Conservation (phyloP, 2,329 filamentous ascomycete species). For the Xylariaceae sp. region DNA sequence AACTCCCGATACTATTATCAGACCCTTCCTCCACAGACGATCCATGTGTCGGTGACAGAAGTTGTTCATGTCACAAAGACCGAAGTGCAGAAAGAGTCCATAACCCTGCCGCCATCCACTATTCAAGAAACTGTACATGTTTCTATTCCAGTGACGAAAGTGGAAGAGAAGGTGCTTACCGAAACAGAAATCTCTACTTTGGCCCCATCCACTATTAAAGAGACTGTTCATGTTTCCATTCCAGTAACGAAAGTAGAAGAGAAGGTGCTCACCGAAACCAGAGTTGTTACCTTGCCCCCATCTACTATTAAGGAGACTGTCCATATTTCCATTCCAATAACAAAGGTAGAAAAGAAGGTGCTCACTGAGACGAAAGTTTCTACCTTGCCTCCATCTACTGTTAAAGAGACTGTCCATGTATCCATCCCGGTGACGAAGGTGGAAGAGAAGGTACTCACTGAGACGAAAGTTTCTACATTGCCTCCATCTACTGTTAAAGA, state of each 20-base stretch:
- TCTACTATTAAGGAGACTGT: conserved; percentile 12
- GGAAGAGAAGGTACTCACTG: background rate
- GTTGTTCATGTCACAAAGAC: conserved; percentile 16
- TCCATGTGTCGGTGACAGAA: conserved; percentile 15
- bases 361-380: too few relatives aligned
- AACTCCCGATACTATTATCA: background rate
- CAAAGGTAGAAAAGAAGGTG: conserved; percentile 3
- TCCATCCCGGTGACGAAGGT: conserved; percentile 14
- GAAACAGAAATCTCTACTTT: conserved; percentile 17
- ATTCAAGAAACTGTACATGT: conserved; percentile 20
- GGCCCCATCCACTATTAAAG: conserved; percentile 15
- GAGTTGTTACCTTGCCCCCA: background rate
- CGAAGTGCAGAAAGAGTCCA: conserved; percentile 13
- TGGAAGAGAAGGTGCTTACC: conserved; percentile 21
- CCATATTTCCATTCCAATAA: conserved; percentile 9
- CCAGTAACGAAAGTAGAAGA: conserved; percentile 3
- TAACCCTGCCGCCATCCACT: conserved; percentile 18
- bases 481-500: conserved; percentile 16
- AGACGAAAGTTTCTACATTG: background rate
- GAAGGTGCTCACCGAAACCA: background rate
- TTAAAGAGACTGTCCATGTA: conserved; percentile 9
- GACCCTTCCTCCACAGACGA: conserved; percentile 15
- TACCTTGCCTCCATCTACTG: background rate
- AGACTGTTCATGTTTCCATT: conserved; percentile 1
- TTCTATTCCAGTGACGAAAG: conserved; percentile 18